Evolutionary conservation across 495 filamentous ascomycete species (phyloP).

Genomic region (Penicillium goetzii): DNA sequence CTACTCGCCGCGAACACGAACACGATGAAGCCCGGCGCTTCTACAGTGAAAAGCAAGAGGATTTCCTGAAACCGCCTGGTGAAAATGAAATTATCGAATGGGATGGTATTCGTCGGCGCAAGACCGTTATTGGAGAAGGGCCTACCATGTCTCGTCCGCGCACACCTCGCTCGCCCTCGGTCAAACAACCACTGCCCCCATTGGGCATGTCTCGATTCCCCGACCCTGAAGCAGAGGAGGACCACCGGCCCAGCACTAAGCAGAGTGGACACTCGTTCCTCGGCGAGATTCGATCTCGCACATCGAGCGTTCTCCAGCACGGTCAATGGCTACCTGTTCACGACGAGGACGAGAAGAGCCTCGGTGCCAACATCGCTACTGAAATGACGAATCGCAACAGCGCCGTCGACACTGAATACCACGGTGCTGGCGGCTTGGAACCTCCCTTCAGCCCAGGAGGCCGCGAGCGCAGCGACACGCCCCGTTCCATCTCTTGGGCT

Average conservation of each 20-base stretch:
- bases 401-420: constrained; percentile 46
- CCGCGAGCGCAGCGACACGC: constrained; percentile 39
- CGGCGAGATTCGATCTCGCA: constrained; percentile 59
- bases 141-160: constrained; percentile 39
- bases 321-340: constrained; percentile 39
- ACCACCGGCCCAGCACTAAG: constrained; percentile 36
- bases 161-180: constrained; percentile 38
- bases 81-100: constrained; percentile 85
- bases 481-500: constrained; percentile 39
- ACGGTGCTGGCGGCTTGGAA: constrained; percentile 28
- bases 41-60: constrained; percentile 72
- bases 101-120: constrained; percentile 87
- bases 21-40: constrained; percentile 78
- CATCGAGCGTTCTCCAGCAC: constrained; percentile 42
- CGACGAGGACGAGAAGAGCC: constrained; percentile 34
- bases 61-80: constrained; percentile 70
- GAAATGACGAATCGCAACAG: constrained; percentile 46
- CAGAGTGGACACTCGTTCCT: constrained; percentile 52
- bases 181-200: constrained; percentile 71
- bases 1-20: constrained; percentile 75
- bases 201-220: constrained; percentile 89
- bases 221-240: constrained; percentile 54
- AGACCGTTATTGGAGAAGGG: constrained; percentile 65
- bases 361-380: constrained; percentile 7
- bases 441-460: constrained; percentile 25